Conservation (phyloP, 202 grass and related monocot species). For the Tripidium arundinaceum region DNA sequence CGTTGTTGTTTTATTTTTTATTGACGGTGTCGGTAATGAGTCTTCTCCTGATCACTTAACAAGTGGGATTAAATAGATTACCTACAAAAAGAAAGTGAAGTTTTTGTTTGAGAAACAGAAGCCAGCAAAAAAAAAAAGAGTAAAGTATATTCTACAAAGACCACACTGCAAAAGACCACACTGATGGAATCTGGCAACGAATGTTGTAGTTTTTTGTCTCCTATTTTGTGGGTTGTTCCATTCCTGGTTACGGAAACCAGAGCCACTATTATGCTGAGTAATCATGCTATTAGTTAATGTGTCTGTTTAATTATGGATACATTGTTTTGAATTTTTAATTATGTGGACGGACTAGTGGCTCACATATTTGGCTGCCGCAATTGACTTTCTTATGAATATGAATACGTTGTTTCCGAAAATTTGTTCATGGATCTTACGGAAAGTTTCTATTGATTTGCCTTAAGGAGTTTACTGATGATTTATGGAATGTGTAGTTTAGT, state of each 20-base stretch:
- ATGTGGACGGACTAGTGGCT: too few species aligned
- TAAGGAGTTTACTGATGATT: constrained; percentile 11
- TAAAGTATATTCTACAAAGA: constrained; percentile 5
- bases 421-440: background rate
- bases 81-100: background rate
- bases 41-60: too few species aligned
- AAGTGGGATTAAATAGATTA: background rate
- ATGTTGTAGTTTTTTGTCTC: background rate
- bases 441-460: background rate
- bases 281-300: constrained; percentile 12
- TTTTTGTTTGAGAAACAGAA: background rate
- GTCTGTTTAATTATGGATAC: background rate
- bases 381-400: background rate
- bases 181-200: background rate
- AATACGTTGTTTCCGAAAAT: background rate
- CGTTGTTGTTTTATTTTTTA: too few species aligned
- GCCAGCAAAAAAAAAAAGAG: background rate
- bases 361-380: too few species aligned
- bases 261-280: constrained; percentile 1
- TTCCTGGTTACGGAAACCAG: constrained; percentile 2
- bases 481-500: constrained; percentile 3
- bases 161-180: background rate
- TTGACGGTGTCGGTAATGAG: too few species aligned
- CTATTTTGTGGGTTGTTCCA: background rate
- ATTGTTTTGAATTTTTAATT: too few species aligned